Conservation (phyloP, 2,329 filamentous ascomycete species). For the Fusarium verticillioides region DNA sequence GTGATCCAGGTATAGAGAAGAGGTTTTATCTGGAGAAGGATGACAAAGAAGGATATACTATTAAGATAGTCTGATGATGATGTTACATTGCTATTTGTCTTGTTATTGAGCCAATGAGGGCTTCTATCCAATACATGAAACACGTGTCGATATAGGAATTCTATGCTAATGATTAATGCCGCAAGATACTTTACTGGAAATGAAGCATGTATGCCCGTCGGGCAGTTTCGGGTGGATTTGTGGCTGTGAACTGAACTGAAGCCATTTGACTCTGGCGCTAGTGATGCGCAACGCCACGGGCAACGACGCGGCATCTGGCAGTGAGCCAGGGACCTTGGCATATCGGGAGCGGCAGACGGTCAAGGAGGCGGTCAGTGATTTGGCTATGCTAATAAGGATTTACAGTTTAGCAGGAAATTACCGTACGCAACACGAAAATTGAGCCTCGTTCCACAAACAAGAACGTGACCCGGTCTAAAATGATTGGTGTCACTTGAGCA, state of each 20-base stretch:
- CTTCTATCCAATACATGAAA: neutral
- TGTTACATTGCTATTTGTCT: no score
- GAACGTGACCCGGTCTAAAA: no score
- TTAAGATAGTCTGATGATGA: neutral
- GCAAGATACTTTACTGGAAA: rapidly evolving
- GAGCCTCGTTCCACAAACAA: neutral
- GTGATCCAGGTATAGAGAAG: neutral
- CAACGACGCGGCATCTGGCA: no score
- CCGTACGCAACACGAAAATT: neutral
- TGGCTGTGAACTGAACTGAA: neutral
- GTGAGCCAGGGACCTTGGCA: neutral
- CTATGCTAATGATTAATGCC: rapidly evolving
- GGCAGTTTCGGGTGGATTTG: neutral
- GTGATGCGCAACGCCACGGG: no score
- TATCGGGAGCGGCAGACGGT: neutral
- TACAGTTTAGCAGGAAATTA: neutral
- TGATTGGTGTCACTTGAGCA: neutral
- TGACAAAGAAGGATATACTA: neutral
- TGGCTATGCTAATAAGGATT: neutral
- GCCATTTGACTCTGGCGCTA: neutral
- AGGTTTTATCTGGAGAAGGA: neutral
- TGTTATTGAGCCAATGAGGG: neutral
- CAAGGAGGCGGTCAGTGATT: neutral
- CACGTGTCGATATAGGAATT: rapidly evolving
- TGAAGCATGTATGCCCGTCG: rapidly evolving